Evolutionary conservation across 352 stramenopile genomes (phyloP), one percentile per base, ranked within the genome.

Genomic region (Globisporangium cederbergense): DNA sequence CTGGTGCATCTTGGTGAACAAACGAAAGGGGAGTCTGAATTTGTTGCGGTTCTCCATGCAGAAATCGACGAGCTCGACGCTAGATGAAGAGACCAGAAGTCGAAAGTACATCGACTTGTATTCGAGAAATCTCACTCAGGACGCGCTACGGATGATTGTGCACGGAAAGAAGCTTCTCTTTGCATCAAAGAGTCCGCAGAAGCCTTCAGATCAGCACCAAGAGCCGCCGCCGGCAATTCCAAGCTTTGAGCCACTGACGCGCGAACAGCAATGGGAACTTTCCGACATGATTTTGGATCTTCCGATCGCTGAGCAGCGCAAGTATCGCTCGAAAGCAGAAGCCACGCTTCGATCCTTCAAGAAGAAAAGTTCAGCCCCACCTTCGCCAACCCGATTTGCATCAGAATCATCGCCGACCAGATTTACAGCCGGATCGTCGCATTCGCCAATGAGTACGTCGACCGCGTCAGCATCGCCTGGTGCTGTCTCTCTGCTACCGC

Each of bases 211-310:
- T 60, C 46, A 46, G 28, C 50, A 66, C 28, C 30, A 42, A 34
- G 34, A 72, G 52, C 32, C 13, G 4, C n/a, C 55, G 58, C 40
- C 20, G 13, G 61, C 64, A 16, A 56, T 87, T 36, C 71, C 77
- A 1, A 56, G 49, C 10, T 70, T 73, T 14, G 58, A 60, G 30
- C 76, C 76, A 1, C 56, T 93, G 4, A 81, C 57, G 1, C 68
- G 73, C 20, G 60, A 68, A 40, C 82, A 93, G 62, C 58, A 72
- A 8, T 91, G 81, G 80, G 75, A 87, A 66, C 65, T 90, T 13
- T 93, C 84, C 0, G 84, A 93, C 53, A 70, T 90, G 5, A 66
- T 93, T 43, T 59, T 75, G 13, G 54, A 69, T 18, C 74, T 89
- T 45, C 14, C 68, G 2, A 72, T 93, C 4, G 65, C 71, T 22